Base-by-base conservation (phyloP, 805 yeast species). In the Candida methanosorbosa region DNA sequence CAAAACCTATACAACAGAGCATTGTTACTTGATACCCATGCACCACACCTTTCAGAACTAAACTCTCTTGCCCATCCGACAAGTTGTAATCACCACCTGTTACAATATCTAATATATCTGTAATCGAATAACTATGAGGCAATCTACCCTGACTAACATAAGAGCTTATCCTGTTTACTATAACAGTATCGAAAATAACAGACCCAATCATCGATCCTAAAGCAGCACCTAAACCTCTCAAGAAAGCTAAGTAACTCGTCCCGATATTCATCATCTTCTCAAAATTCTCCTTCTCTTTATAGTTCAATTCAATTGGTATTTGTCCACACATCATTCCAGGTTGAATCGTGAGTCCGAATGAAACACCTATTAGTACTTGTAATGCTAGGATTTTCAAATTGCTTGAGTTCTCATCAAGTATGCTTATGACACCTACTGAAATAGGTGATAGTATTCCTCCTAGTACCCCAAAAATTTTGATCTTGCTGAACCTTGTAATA, bases 301-400 rank as follows among this genome's bases (percentile, higher is more conserved):
- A 15, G 4, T 19, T 17, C 4, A 13, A 61, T 24, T 76, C 72
- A 9, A 69, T 66, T 13, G 61, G 53, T 8, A 73, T 49, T 44
- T 73, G 77, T 2, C 70, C 59, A 2, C 66, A 49, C 22, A 70
- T 45, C 31, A 70, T 53, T 13, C 62, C 43, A 2, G 72, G 55
- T 47, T 73, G 78, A 48, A 71, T 54, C 35, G 53, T 57, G 13
- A 68, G 22, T 2, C 81, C 82, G 29, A 64, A 49, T 0, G 70
- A 60, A 5, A 65, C 53, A 18, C 81, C 81, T 8, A 57, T 47
- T 6, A 69, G 43, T 19, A 72, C 65, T 36, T 69, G 62, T 23
- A 61, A 54, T 0, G 77, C 73, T 34, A 73, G 63, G 37, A 65
- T 59, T 18, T 48, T 34, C 1, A 65, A 47, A 3, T 44, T 39